Base-by-base conservation (phyloP, 2,329 filamentous ascomycete species). In the Fusarium nelsonii region DNA sequence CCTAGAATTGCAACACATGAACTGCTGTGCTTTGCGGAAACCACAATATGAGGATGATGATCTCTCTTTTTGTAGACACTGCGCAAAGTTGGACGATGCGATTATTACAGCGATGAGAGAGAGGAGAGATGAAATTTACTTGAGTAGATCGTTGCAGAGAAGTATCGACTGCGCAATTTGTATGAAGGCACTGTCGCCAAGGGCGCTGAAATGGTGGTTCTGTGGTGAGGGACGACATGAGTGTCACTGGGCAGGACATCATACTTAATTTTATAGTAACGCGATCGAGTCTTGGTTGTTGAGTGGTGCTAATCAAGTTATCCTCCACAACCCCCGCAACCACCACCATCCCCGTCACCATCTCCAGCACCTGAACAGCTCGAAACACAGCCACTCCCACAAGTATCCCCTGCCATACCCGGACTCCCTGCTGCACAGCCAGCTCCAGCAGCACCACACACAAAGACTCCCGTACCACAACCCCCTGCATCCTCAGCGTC, bases 331-430 rank as follows among this genome's bases (percentile, higher is more conserved):
- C 73, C 68, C 8, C 72, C 68, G 36, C 70, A 63, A 3, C 71
- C 63, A 1, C 65, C 67, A 32, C 65, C 69, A 4, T 55, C 63
- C 1, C 45, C 64, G 11, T 48, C 67, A 2, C 63, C 66, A 0
- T 46, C 62, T 5, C 60, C 55, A 8, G 23, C 46, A 4, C 15
- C 48, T n/a, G 34, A 28, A 18, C 57, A 48, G 11, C 64, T 70
- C 2, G 66, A 65, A 1, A 72, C 72, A n/a, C 73, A 74, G 3
- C 58, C 60, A 46, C 69, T 70, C 9, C 73, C 73, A 40, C 73
- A 74, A 1, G 54, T 64, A 53, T 74, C 73, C 2, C 64, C 63
- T 11, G 72, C 61, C 32, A 52, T 45, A 0, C 56, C 56, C 9
- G 60, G 54, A 39, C 54, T 57, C 2, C 68, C 73, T 1, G 5